Conservation (phyloP, 2,329 filamentous ascomycete species). For the Monosporascus cannonballus region DNA sequence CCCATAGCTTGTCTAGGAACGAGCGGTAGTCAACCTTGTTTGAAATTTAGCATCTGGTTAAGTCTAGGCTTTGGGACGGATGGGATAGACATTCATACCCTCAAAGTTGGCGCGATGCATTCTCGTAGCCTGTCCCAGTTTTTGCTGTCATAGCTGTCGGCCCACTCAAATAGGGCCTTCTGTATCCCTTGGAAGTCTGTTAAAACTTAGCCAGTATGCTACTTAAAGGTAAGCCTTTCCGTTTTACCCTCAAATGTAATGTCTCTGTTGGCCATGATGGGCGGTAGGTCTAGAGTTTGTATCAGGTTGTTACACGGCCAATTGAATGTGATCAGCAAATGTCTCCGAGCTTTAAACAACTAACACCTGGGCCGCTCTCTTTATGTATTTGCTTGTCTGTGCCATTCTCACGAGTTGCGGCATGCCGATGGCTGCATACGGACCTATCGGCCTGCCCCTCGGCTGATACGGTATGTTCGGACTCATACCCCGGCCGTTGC, state of each 20-base stretch:
- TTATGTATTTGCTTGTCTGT: neutral
- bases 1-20: slow-evolving; percentile 49
- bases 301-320: neutral
- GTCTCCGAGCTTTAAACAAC: too few relatives aligned
- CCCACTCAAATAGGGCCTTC: slow-evolving; percentile 46
- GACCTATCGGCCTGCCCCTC: neutral
- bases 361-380: too few relatives aligned
- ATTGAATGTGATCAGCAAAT: neutral
- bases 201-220: slow-evolving; percentile 1
- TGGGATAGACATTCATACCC: slow-evolving; percentile 25
- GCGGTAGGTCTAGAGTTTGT: neutral
- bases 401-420: neutral
- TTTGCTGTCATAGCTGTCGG: slow-evolving; percentile 59
- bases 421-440: neutral
- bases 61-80: neutral
- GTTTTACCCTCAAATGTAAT: slow-evolving; percentile 6
- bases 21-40: slow-evolving; percentile 58
- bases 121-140: slow-evolving; percentile 53
- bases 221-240: neutral
- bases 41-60: slow-evolving; percentile 1
- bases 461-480: neutral
- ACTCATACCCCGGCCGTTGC: neutral
- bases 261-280: slow-evolving; percentile 7
- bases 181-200: slow-evolving; percentile 25
- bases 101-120: slow-evolving; percentile 56